Evolutionary conservation across 2,329 filamentous ascomycete species (phyloP), one percentile per base, ranked within the genome.

Genomic region (Aspergillus luchuensis): DNA sequence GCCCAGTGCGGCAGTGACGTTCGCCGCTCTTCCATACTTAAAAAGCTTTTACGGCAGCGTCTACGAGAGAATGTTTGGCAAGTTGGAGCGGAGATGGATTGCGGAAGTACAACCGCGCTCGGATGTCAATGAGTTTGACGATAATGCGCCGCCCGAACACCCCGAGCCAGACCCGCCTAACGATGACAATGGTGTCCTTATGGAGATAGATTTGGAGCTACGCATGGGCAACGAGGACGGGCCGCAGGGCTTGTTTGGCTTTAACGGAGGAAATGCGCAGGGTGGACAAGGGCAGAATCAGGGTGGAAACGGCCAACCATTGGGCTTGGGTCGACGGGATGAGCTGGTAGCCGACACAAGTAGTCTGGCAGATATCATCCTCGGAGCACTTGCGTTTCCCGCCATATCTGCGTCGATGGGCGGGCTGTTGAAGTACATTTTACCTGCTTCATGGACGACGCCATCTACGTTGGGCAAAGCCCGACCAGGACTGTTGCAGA

Each of bases 361-460:
- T 36, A 81, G 81, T 33, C 75, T 90, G 30, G 84, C 85, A 0
- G 83, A 87, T 62, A 84, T 83, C 0, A 78, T 90, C 41, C 80
- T 91, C 33, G 88, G 88, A 5, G 88, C 89, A 1, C 79, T 99
- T 2, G 81, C 96, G 11, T 91, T 96, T 70, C 95, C 95, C 0
- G 87, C 87, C 10, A 87, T 98, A 48, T 92, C 92, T 0, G 90
- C 89, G 30, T 83, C 86, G 13, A 87, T 92, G 76, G 95, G 95
- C 48, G 89, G 92, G 69, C 71, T 92, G 0, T 80, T 98, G 36
- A 87, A 89, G 13, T 73, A 86, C 10, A 76, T 85, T 0, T 80
- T 97, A 1, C 94, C 94, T 0, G 79, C 79, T 38, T 79, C 85
- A 3, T 92, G 90, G 87, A 87, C 89, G 8, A 78, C 79, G 0